Base-by-base conservation (phyloP, 2,329 filamentous ascomycete genomes). In the Aspergillus pseudotamarii region DNA sequence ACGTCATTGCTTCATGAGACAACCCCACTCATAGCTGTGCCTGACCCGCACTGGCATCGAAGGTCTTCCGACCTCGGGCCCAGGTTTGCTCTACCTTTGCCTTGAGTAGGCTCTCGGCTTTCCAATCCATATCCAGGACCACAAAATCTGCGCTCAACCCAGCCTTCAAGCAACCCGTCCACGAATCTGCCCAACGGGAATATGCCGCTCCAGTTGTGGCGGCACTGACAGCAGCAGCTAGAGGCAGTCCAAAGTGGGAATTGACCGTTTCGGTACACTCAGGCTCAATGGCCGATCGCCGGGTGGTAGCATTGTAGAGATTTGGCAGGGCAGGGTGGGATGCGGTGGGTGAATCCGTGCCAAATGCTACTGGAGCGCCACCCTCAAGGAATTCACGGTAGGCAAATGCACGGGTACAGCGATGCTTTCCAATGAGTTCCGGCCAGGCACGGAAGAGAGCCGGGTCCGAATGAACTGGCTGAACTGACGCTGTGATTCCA, bases 341-440 rank as follows among this genome's bases (percentile, higher is more conserved):
- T 1, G 83, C 83, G 2, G 83, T 84, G 0, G 82, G 83, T 0
- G 81, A 76, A 67, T 85, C 83, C 0, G 81, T 81, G 0, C 83
- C 83, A 53, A 85, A 76, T 0, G 82, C 81, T 9, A 85, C 65
- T 5, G 69, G 67, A 0, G 81, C 82, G 2, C 82, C 82, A 6
- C 78, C 76, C n/a, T 81, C 79, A 11, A 75, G 58, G 66, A 85
- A 84, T 10, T 84, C 82, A 10, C 77, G 78, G 67, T 84, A 85
- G 11, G 83, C 82, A 67, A 84, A 85, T 3, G 82, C 82, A 6
- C 82, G 78, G 64, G 78, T 76, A 61, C 82, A 76, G 6, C 82
- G 77, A 32, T 82, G 75, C 1, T 74, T 69, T 0, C 82, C 82
- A 6, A 85, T 73, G 0, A 84, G 72, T 21, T 69, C 71, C 0